Conservation (phyloP, 108 stramenopile genomes). For the Cyclotella choctawhatcheeana region DNA sequence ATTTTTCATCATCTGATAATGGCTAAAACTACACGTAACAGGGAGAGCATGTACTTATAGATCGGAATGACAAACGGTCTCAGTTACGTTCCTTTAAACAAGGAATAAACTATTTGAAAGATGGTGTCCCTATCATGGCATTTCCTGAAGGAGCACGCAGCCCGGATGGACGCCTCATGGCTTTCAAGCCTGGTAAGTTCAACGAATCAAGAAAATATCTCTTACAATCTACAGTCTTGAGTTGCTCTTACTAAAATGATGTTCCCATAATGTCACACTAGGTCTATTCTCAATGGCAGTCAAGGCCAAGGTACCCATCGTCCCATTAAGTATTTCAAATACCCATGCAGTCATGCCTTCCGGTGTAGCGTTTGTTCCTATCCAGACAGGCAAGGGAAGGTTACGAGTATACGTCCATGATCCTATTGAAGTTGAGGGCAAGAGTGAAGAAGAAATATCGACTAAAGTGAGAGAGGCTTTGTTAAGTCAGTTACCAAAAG, state of each 20-base stretch:
- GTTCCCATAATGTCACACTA: not conserved
- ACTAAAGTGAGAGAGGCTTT: constrained; percentile 57
- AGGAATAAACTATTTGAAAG: constrained; percentile 62
- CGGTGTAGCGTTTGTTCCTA: constrained; percentile 62
- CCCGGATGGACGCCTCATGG: constrained; percentile 75
- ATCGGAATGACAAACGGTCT: constrained; percentile 72
- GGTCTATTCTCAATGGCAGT: constrained; percentile 70
- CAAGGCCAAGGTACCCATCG: constrained; percentile 77
- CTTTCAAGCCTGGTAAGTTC: constrained; percentile 80
- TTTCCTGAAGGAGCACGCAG: constrained; percentile 81
- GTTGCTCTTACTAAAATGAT: too few relatives aligned
- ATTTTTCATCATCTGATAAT: not conserved
- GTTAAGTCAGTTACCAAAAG: constrained; percentile 59
- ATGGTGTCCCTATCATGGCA: constrained; percentile 82
- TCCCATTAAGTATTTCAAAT: constrained; percentile 79
- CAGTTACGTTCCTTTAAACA: constrained; percentile 81
- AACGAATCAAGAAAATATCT: not conserved
- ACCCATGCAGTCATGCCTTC: constrained; percentile 79
- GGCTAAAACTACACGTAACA: constrained; percentile 5
- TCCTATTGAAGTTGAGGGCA: constrained; percentile 63
- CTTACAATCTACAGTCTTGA: too few relatives aligned
- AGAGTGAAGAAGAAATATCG: constrained; percentile 71
- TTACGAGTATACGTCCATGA: constrained; percentile 78
- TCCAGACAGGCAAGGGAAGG: constrained; percentile 70
- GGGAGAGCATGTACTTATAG: constrained; percentile 84